Base-by-base conservation (phyloP, 2,329 filamentous ascomycete genomes). In the Tolypocladium paradoxum region DNA sequence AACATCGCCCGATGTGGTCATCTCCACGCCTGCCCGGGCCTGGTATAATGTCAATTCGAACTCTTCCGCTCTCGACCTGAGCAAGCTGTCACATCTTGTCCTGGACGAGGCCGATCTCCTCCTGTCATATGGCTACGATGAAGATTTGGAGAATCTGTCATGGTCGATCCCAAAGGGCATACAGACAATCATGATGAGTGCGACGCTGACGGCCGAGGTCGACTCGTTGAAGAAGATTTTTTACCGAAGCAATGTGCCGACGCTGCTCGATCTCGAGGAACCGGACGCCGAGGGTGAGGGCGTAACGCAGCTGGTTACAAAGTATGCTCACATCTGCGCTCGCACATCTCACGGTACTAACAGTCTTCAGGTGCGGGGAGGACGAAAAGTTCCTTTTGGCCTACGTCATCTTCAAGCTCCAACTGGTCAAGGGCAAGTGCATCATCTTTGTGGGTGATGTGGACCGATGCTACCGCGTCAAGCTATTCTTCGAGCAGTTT, bases 401-500 rank as follows among this genome's bases (percentile, higher is more conserved):
- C 20, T 97, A 96, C 64, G 87, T 96, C 55, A 92, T 97, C 65
- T 95, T 96, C 75, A 96, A 96, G 73, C 79, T 97, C 14, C 88
- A 93, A 67, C 75, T 97, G 50, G 86, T 99, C 65, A 95, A 92
- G 68, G 93, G 93, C 58, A 97, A 97, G 69, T 87, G 87, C 54
- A 73, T 80, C 56, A 75, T 80, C 46, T 80, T 80, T 55, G 90
- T 96, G 7, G 85, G 83, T 31, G 90, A 96, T 60, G 86, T 95
- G 52, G 91, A 96, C 70, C 73, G 77, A 58, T 95, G 88, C 62
- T 99, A 99, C 70, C 82, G 93, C 36, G 73, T 99, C 27, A 96
- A 96, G 71, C 78, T 99, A 8, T 99, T 93, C 66, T 81, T 99
- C 51, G 93, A 99, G 70, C 93, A 99, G 66, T 99, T 99, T 64